Conservation (phyloP, 768 basidiomycete genomes). For the Leccinum imitatum region DNA sequence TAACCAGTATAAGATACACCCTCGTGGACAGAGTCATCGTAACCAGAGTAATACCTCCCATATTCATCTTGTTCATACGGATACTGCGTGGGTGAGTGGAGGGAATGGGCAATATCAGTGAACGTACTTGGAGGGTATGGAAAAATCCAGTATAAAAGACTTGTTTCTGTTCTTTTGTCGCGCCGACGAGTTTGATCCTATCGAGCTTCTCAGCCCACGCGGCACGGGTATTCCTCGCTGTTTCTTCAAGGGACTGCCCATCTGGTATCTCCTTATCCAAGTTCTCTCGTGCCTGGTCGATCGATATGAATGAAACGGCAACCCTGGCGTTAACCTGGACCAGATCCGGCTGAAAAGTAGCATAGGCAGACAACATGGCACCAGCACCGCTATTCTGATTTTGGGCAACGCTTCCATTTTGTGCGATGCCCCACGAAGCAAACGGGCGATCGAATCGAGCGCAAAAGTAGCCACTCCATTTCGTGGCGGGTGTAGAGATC, state of each 20-base stretch:
- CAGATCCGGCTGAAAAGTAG: slow-evolving; percentile 36
- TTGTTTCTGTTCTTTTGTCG: slow-evolving; percentile 44
- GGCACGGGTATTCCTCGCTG: slow-evolving; percentile 44
- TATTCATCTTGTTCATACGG: slow-evolving; percentile 74
- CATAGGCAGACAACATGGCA: slow-evolving; percentile 50
- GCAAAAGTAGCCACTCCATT: slow-evolving; percentile 51
- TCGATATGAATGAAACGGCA: slow-evolving; percentile 73
- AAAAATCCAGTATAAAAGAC: slow-evolving; percentile 64
- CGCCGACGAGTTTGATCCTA: slow-evolving; percentile 49
- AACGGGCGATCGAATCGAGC: slow-evolving; percentile 55
- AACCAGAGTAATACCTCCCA: slow-evolving; percentile 72
- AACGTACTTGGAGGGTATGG: slow-evolving; percentile 56
- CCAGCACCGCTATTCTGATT: slow-evolving; percentile 39
- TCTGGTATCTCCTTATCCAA: slow-evolving; percentile 50
- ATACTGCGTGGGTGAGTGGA: slow-evolving; percentile 45
- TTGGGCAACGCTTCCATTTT: slow-evolving; percentile 40
- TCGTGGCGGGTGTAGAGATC: slow-evolving; percentile 38
- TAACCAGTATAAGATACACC: slow-evolving; percentile 79
- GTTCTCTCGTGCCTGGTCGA: slow-evolving; percentile 60
- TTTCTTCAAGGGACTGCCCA: slow-evolving; percentile 48
- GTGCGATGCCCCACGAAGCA: slow-evolving; percentile 46
- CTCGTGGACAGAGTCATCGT: slow-evolving; percentile 62
- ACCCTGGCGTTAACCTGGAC: slow-evolving; percentile 53
- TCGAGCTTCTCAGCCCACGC: slow-evolving; percentile 62
- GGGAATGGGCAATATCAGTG: neutral